Base-by-base conservation (phyloP, 1,139 yeast genomes). In the Protomyces inundatus region DNA sequence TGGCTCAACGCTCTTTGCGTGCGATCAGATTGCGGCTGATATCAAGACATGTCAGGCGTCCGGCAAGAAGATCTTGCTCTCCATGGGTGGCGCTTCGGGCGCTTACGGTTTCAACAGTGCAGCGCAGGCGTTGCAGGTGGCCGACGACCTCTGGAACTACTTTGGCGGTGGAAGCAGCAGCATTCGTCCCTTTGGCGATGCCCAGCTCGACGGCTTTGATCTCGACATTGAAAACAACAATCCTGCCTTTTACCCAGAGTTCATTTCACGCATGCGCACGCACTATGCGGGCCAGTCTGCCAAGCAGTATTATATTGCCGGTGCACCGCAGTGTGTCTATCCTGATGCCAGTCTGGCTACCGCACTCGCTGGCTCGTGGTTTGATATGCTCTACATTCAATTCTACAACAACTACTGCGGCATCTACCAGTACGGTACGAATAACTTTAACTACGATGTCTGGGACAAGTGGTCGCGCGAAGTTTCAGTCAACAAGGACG, bases 291-390 rank as follows among this genome's bases (percentile, higher is more conserved):
- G 71, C 16, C 73, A 77, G 32, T 86, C 75, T 52, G 66, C 71
- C 63, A 71, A 71, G 74, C 71, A 75, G 14, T 91, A 88, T 77
- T 90, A 88, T 74, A 78, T 91, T 58, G 84, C 96, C 62, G 97
- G 97, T 68, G 96, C 98, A 68, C 98, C 98, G 35, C 98, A 91
- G 78, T 91, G 98, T 78, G 88, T 86, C 23, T 88, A 85, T 73
- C 98, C 97, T 30, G 98, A 91, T 77, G 90, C 86, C 6, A 84
- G 88, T 54, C 84, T 87, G 54, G 95, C 96, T 67, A 83, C 84
- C 64, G 77, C 87, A 46, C 76, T 91, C 70, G 77, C 78, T 33
- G 76, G 81, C 46, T 83, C 88, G 30, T 79, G 82, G 54, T 78
- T 91, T 68, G 98, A 91, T 76, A 90, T 87, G 76, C 93, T 93